Evolutionary conservation across 768 basidiomycete genomes (phyloP).

Genomic region (Phaeotremella skinneri): DNA sequence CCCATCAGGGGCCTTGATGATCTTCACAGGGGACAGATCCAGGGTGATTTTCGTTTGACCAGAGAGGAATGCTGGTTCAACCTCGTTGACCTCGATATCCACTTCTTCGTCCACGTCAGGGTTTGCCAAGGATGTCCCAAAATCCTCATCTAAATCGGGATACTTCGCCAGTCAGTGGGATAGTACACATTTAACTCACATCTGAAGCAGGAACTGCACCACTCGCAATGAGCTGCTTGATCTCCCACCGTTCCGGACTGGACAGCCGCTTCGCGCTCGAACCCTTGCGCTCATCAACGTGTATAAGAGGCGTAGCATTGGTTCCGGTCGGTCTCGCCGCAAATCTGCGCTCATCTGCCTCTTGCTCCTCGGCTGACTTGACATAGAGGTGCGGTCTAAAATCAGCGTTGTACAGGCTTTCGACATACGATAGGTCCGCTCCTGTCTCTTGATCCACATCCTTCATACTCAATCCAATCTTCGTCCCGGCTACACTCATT

Average conservation of each 20-base stretch:
- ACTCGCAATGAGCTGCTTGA: slow-evolving; percentile 96
- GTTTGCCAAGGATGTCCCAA: slow-evolving; percentile 51
- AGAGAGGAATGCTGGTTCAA: slow-evolving; percentile 91
- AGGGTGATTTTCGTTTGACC: slow-evolving; percentile 95
- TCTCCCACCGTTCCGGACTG: slow-evolving; percentile 98
- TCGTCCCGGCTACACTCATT: slow-evolving; percentile 80
- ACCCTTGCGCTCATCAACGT: slow-evolving; percentile 47
- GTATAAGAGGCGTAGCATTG: slow-evolving; percentile 74
- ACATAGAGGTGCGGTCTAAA: slow-evolving; percentile 77
- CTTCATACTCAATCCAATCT: slow-evolving; percentile 90
- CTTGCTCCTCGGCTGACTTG: slow-evolving; percentile 86
- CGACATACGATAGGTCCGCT: slow-evolving; percentile 69
- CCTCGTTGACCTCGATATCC: slow-evolving; percentile 94
- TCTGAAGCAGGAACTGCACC: slow-evolving; percentile 89
- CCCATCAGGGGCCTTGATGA: slow-evolving; percentile 97
- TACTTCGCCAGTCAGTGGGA: slow-evolving; percentile 29
- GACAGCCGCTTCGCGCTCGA: slow-evolving; percentile 84
- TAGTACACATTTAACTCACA: slow-evolving; percentile 49
- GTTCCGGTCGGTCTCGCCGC: slow-evolving; percentile 69
- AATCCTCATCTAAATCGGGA: slow-evolving; percentile 50
- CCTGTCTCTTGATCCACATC: slow-evolving; percentile 92
- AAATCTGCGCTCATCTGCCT: slow-evolving; percentile 70
- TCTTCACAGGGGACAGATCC: slow-evolving; percentile 94
- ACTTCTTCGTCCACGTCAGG: slow-evolving; percentile 93
- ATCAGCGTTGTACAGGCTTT: background rate